Conservation (phyloP, 2,329 filamentous ascomycete genomes). For the Penicillium sp. region DNA sequence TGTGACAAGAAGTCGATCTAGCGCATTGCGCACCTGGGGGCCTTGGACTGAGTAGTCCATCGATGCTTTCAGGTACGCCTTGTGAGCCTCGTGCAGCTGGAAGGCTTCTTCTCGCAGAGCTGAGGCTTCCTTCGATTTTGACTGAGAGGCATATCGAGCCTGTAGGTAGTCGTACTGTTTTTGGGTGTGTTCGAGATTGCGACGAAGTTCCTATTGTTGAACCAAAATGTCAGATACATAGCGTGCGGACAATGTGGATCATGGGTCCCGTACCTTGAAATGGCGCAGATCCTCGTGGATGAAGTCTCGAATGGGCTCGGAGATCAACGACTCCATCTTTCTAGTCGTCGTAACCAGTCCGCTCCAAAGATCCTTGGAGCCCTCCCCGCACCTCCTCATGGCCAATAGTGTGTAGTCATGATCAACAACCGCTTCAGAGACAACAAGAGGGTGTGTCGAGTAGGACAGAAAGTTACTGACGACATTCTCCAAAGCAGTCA, state of each 20-base stretch:
- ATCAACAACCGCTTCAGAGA: slow-evolving; percentile 84
- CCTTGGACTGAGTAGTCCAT: slow-evolving; percentile 91
- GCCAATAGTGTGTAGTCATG: slow-evolving; percentile 93
- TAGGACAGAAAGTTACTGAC: slow-evolving; percentile 76
- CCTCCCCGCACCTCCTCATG: slow-evolving; percentile 81
- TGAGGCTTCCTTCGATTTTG: slow-evolving; percentile 91
- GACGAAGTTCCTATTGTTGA: slow-evolving; percentile 63
- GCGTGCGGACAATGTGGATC: slow-evolving; percentile 2
- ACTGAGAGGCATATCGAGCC: slow-evolving; percentile 78
- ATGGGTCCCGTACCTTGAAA: slow-evolving; percentile 64
- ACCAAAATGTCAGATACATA: slow-evolving; percentile 16
- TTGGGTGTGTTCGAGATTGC: slow-evolving; percentile 75
- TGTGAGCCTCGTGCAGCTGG: slow-evolving; percentile 87
- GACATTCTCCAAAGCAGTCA: slow-evolving; percentile 74
- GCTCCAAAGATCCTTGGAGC: slow-evolving; percentile 84
- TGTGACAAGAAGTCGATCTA: slow-evolving; percentile 84
- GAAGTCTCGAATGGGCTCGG: slow-evolving; percentile 81
- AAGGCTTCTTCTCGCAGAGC: slow-evolving; percentile 93
- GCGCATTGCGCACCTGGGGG: slow-evolving; percentile 77
- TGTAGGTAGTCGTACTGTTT: slow-evolving; percentile 81
- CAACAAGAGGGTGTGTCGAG: slow-evolving; percentile 70
- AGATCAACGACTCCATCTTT: slow-evolving; percentile 73
- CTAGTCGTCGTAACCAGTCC: slow-evolving; percentile 73
- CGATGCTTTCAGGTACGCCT: slow-evolving; percentile 84
- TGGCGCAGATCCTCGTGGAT: slow-evolving; percentile 75